Evolutionary conservation across 2,329 filamentous ascomycete species (phyloP).

Genomic region (Aspergillus neoniger): DNA sequence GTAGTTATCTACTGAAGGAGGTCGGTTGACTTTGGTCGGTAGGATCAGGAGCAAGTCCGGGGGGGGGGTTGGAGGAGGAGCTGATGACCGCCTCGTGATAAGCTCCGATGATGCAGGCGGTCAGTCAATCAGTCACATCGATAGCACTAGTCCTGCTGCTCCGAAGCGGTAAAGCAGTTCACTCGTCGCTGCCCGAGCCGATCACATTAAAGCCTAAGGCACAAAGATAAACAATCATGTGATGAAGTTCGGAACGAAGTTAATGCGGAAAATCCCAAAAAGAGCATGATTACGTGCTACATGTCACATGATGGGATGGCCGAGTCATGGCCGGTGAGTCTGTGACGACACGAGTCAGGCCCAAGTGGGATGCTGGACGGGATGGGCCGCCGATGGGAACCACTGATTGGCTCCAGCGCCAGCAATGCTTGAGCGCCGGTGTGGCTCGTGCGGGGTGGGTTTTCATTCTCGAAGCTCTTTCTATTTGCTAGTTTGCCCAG

Average conservation of each 20-base stretch:
- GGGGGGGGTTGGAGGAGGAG: not conserved
- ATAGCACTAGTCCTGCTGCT: not conserved
- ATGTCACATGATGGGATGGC: not conserved
- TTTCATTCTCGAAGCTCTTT: not conserved
- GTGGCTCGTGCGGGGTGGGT: slow-evolving; percentile 21
- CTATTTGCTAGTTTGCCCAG: not conserved
- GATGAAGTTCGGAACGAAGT: not conserved
- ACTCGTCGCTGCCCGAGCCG: slow-evolving; percentile 18
- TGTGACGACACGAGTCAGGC: slow-evolving; percentile 27
- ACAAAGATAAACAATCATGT: slow-evolving; percentile 6
- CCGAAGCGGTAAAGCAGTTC: not conserved
- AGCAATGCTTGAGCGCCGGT: slow-evolving; percentile 9
- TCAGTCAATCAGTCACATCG: slow-evolving; percentile 6
- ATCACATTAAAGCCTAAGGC: not conserved
- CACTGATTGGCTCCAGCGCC: slow-evolving; percentile 15
- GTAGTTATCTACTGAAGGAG: not conserved
- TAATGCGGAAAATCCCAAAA: not conserved
- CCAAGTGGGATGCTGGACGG: slow-evolving; percentile 11
- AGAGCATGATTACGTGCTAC: not conserved
- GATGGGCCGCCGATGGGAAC: slow-evolving; percentile 15
- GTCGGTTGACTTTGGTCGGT: slow-evolving; percentile 8
- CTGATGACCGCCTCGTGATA: slow-evolving; percentile 19
- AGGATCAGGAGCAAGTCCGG: not conserved
- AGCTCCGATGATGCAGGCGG: slow-evolving; percentile 22
- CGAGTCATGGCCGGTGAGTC: slow-evolving; percentile 11